Evolutionary conservation across 1,284 basidiomycete species (phyloP).

Genomic region (Golubevia sp.): DNA sequence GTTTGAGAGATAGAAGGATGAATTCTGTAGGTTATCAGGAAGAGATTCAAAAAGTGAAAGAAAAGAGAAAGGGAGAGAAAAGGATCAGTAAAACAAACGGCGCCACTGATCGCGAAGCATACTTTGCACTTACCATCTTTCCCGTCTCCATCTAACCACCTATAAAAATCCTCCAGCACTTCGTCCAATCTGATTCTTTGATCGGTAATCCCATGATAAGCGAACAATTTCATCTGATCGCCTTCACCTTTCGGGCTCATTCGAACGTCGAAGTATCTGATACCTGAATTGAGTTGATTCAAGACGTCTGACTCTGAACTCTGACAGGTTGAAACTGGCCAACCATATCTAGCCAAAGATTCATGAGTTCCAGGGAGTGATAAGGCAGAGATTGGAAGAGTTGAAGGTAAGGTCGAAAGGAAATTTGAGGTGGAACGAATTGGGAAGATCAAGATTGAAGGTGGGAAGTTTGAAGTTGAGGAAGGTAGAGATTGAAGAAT

Average conservation of each 20-base stretch:
- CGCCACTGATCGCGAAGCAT: no score
- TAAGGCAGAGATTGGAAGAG: constrained; percentile 16
- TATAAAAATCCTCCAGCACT: constrained; percentile 23
- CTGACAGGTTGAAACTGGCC: constrained; percentile 40
- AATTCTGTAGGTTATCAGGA: constrained; percentile 21
- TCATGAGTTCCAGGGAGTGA: constrained; percentile 47
- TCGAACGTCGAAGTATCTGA: constrained; percentile 40
- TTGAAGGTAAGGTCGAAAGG: constrained; percentile 21
- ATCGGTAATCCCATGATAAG: constrained; percentile 39
- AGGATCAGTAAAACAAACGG: no score
- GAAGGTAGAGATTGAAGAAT: no score
- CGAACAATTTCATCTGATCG: constrained; percentile 15
- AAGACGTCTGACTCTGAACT: constrained; percentile 10
- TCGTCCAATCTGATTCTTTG: constrained; percentile 28
- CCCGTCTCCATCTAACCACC: constrained; percentile 13
- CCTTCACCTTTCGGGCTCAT: constrained; percentile 25
- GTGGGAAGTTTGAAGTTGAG: no score
- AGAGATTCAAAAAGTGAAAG: no score
- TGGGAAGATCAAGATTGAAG: constrained; percentile 19
- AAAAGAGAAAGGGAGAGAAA: no score
- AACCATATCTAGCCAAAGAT: constrained; percentile 33
- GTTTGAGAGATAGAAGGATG: constrained; percentile 33
- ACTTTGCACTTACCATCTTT: not conserved
- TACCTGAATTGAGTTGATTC: constrained; percentile 25
- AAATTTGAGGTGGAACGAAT: constrained; percentile 9